phyloP scores from a whole-genome alignment of 345 rosid genomes.

The Conringia planisiliqua region DNA sequence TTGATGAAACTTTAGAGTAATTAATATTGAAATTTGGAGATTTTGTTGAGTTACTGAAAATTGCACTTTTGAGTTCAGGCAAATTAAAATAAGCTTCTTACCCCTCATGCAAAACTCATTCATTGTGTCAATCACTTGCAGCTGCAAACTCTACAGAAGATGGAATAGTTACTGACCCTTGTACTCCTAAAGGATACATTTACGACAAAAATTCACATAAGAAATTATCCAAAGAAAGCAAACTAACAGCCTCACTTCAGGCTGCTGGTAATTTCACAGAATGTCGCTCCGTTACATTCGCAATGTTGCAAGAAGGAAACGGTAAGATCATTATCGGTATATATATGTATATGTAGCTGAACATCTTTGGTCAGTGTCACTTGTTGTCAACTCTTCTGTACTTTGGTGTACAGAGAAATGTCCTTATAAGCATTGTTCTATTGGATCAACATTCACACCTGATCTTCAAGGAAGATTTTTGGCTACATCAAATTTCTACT shows the following conservation, averaged over 20 bases:
- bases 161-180: conserved; percentile 57
- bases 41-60: not conserved
- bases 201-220: conserved; percentile 28
- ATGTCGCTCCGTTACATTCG: conserved; percentile 72
- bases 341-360: not conserved
- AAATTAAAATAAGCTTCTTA: not conserved
- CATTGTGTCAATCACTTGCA: conserved; percentile 31
- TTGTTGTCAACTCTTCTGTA: conserved; percentile 1
- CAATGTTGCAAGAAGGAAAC: conserved; percentile 68
- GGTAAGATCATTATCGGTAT: conserved; percentile 35
- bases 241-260: conserved; percentile 39
- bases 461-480: conserved; percentile 74
- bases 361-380: not conserved
- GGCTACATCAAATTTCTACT: conserved; percentile 40
- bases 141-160: conserved; percentile 42
- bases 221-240: conserved; percentile 35
- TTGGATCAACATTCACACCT: conserved; percentile 83
- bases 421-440: conserved; percentile 47
- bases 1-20: not conserved
- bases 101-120: not conserved
- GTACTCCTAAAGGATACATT: conserved; percentile 77
- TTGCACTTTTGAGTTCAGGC: not conserved
- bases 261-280: conserved; percentile 81
- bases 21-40: not conserved
- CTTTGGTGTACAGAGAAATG: conserved; percentile 56